A percentile compares a stretch with the other conserved stretches of the same genome.
phyloP scores from a whole-genome alignment of 1,284 basidiomycete genomes.

The Marasmius oreades region DNA sequence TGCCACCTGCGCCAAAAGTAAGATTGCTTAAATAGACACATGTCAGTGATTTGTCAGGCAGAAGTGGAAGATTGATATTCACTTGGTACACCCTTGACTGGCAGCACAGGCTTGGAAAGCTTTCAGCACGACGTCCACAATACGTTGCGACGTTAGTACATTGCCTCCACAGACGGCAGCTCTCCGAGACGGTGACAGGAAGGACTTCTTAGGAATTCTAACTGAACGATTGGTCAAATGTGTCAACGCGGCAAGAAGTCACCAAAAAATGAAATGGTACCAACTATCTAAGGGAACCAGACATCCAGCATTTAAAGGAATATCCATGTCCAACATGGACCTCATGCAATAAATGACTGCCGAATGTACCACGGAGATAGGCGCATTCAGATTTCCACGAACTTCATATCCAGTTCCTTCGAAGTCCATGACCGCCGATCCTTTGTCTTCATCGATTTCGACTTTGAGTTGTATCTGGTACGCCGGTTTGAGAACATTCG shows the following conservation, averaged over 20 bases:
- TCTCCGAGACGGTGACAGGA: constrained; percentile 6
- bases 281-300: constrained; percentile 3
- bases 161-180: constrained; percentile 11
- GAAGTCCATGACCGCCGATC: constrained; percentile 10
- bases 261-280: neutral
- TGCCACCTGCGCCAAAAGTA: constrained; percentile 10
- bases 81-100: constrained; percentile 7
- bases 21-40: constrained; percentile 3
- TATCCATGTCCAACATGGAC: constrained; percentile 5
- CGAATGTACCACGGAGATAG: constrained; percentile 8
- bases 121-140: constrained; percentile 11
- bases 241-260: neutral
- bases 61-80: neutral
- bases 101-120: constrained; percentile 10
- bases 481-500: neutral
- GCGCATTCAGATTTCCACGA: constrained; percentile 9
- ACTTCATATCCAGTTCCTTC: constrained; percentile 8
- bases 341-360: constrained; percentile 11
- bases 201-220: neutral
- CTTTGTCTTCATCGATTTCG: constrained; percentile 3
- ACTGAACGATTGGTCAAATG: neutral
- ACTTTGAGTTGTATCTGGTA: neutral
- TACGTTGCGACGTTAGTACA: constrained; percentile 9
- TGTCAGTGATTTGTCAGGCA: too few relatives aligned
- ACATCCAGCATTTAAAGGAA: constrained; percentile 9